A percentile compares a stretch with the other conserved stretches of the same genome.
Conservation (phyloP, 2,329 filamentous ascomycete genomes). For the Pseudopyrenochaeta lycopersici region DNA sequence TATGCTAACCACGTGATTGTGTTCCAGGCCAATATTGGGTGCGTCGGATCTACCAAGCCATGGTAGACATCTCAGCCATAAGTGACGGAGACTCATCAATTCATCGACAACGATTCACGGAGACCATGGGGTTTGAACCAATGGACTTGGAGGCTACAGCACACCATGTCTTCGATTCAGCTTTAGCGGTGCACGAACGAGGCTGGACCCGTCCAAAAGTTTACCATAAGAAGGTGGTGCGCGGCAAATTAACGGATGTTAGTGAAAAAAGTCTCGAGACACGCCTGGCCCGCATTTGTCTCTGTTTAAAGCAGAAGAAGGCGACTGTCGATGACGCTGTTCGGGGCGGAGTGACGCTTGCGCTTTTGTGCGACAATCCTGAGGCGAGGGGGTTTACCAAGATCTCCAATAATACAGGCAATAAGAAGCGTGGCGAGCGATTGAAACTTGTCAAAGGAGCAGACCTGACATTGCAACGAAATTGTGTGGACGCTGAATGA, state of each 20-base stretch:
- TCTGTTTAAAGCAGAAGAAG: conserved; percentile 28
- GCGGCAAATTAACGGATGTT: conserved; percentile 32
- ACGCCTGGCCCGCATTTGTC: conserved; percentile 32
- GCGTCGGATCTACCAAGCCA: conserved; percentile 38
- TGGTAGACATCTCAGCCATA: conserved; percentile 32
- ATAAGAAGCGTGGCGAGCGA: conserved; percentile 23
- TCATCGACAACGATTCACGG: conserved; percentile 29
- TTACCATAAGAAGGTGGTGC: conserved; percentile 35
- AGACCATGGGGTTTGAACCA: conserved; percentile 6
- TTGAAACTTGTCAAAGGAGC: conserved; percentile 11
- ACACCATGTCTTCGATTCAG: conserved; percentile 40
- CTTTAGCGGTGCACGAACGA: conserved; percentile 32
- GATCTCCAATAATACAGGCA: conserved; percentile 33
- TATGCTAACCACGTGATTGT: conserved; percentile 3
- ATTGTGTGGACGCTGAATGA: background rate
- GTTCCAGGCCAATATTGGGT: conserved; percentile 38
- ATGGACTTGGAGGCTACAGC: conserved; percentile 39
- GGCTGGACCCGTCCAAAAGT: conserved; percentile 29
- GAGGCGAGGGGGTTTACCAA: conserved; percentile 29
- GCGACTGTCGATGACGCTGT: conserved; percentile 38
- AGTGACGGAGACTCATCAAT: conserved; percentile 22
- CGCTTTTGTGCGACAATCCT: conserved; percentile 37
- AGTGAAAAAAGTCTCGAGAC: conserved; percentile 23
- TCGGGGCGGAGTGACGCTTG: conserved; percentile 32
- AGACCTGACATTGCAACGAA: background rate